Percentiles rank a stretch among this genome's conserved stretches.
Conservation (phyloP, 192 early-diverging fungal genomes). For the Backusella tuberculispora region DNA sequence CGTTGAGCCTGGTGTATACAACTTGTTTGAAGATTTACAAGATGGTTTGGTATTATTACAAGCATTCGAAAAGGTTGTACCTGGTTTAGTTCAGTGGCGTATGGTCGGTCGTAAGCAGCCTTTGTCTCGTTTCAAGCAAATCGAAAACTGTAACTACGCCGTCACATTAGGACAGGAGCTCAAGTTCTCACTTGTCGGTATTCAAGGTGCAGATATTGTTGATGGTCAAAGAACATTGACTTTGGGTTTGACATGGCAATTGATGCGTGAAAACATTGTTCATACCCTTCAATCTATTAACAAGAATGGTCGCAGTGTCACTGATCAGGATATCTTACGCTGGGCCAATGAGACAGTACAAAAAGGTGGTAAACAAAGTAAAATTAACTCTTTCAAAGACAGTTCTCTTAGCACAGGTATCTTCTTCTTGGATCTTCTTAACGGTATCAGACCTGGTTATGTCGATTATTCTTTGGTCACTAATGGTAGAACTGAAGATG, state of each 20-base stretch:
- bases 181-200: slow-evolving; percentile 91
- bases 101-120: slow-evolving; percentile 81
- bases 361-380: slow-evolving; percentile 63
- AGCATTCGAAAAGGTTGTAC: slow-evolving; percentile 93
- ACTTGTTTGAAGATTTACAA: slow-evolving; percentile 94
- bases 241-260: slow-evolving; percentile 94
- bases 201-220: slow-evolving; percentile 93
- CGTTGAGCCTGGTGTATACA: slow-evolving; percentile 97
- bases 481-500: slow-evolving; percentile 74
- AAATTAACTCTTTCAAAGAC: slow-evolving; percentile 89
- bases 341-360: slow-evolving; percentile 93
- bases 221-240: slow-evolving; percentile 91
- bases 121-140: slow-evolving; percentile 91
- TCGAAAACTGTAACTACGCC: slow-evolving; percentile 97
- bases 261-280: slow-evolving; percentile 97
- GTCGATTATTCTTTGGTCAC: slow-evolving; percentile 90
- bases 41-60: slow-evolving; percentile 94
- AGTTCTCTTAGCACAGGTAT: slow-evolving; percentile 72
- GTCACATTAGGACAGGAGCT: slow-evolving; percentile 85
- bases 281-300: slow-evolving; percentile 90
- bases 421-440: slow-evolving; percentile 91
- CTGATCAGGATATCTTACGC: slow-evolving; percentile 89
- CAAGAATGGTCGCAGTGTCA: slow-evolving; percentile 80
- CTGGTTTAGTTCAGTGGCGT: slow-evolving; percentile 92
- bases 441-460: slow-evolving; percentile 89